Percentiles rank a stretch among this genome's conserved stretches.
phyloP scores from a whole-genome alignment of 306 rosid genomes.

The Heteromeles arbutifolia region DNA sequence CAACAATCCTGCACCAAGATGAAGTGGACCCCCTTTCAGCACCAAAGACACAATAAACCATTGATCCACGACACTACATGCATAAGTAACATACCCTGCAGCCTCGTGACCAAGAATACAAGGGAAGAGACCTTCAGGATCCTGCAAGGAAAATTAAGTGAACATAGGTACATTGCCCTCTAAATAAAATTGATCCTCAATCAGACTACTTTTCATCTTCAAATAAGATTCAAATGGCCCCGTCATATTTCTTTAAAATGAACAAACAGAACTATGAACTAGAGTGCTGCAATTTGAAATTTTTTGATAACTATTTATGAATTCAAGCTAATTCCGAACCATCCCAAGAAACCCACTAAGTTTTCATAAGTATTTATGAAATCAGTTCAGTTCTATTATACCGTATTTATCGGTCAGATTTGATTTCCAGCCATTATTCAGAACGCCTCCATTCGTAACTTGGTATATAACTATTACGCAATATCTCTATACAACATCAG shows the following conservation, averaged over 20 bases:
- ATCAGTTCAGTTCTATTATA: background rate
- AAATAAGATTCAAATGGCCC: background rate
- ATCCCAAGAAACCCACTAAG: background rate
- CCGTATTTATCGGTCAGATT: background rate
- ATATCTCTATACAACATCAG: background rate
- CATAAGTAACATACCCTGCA: conserved; percentile 44
- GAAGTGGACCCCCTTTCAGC: background rate
- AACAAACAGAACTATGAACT: background rate
- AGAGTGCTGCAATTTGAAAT: background rate
- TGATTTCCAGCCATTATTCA: too few species aligned
- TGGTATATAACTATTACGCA: background rate
- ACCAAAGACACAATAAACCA: background rate
- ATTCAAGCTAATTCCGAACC: background rate
- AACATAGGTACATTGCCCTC: background rate
- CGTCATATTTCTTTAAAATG: background rate
- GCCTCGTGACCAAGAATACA: conserved; percentile 94
- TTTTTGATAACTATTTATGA: background rate
- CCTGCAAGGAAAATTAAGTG: conserved; percentile 38
- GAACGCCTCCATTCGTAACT: background rate
- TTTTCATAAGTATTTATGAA: background rate
- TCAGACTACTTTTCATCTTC: background rate
- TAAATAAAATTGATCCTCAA: background rate
- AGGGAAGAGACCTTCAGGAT: conserved; percentile 95
- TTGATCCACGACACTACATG: background rate
- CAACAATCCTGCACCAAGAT: conserved; percentile 60